Base-by-base conservation (phyloP, 148 eudicot genomes). In the Drosera capensis region DNA sequence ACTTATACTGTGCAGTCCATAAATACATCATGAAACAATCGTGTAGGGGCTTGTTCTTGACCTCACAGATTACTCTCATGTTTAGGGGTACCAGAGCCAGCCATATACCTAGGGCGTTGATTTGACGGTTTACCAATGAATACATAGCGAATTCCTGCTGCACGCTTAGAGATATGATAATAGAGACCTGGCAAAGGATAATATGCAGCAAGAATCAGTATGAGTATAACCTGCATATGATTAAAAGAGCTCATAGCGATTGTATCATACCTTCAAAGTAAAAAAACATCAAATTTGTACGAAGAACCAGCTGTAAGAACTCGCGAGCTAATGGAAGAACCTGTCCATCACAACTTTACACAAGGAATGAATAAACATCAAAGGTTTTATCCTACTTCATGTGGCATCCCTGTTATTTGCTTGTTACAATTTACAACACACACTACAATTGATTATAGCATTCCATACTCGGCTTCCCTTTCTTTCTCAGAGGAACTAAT, bases 261-360 rank as follows among this genome's bases (percentile, higher is more conserved):
- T 40, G 40, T 18, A 43, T 25, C 23, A 23, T 34, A 92, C 99
- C 99, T 92, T 92, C 95, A 59, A 92, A 92, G 74, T 92, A 92
- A 69, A 92, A 92, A 66, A 92, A 72, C 99, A 92, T 92, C 31
- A 92, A 86, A 55, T 92, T 92, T 35, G 94, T 58, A 25, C 95
- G 94, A 57, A 85, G 71, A 68, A 81, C 46, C 71, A 85, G 55
- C 63, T 75, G 86, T 59, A 82, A 71, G 50, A 69, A 30, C 51
- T 92, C 95, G 22, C 88, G 88, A 30, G 67, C 88, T 25, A 74
- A 51, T 45, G 99, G 99, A 59, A 79, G 78, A 65, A 80, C 54
- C 97, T 90, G 80, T 26, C 56, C 25, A 50, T 26, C 36, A 45
- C 19, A 52, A 20, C 44, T 23, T 20, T 26, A 56, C 20, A 29